Conservation (phyloP, 2,329 filamentous ascomycete genomes). For the Aspergillus costaricaensis region DNA sequence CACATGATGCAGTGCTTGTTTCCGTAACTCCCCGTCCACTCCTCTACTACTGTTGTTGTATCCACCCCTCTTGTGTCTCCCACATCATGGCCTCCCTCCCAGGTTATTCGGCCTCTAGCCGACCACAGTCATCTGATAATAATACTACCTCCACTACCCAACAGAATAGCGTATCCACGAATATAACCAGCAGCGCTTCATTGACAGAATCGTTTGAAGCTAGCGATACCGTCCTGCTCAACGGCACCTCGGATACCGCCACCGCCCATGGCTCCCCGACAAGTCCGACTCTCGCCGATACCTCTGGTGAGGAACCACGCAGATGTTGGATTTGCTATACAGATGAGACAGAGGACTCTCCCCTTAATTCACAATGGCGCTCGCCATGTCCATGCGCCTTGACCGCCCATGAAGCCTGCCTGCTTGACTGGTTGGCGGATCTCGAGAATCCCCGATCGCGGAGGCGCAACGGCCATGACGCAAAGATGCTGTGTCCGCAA, state of each 20-base stretch:
- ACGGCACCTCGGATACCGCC: slow-evolving; percentile 24
- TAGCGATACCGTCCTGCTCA: slow-evolving; percentile 35
- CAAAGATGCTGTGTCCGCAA: slow-evolving; percentile 78
- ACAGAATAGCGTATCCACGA: slow-evolving; percentile 1
- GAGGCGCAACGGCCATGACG: slow-evolving; percentile 51
- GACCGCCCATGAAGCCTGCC: slow-evolving; percentile 84
- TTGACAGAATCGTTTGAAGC: slow-evolving; percentile 26
- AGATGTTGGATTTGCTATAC: slow-evolving; percentile 72
- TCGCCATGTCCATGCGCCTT: slow-evolving; percentile 89
- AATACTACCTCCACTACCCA: slow-evolving; percentile 22
- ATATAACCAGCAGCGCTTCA: slow-evolving; percentile 6
- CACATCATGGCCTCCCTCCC: slow-evolving; percentile 39
- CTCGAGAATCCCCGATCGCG: slow-evolving; percentile 66
- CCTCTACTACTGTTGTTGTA: not conserved
- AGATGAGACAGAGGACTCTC: slow-evolving; percentile 64
- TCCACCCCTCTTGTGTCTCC: not conserved
- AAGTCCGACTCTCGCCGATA: slow-evolving; percentile 15
- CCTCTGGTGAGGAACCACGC: slow-evolving; percentile 40
- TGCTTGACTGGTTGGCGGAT: slow-evolving; percentile 92
- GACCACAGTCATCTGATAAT: slow-evolving; percentile 32
- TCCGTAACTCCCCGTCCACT: slow-evolving; percentile 3
- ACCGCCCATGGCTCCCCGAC: slow-evolving; percentile 20
- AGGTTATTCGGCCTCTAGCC: slow-evolving; percentile 31
- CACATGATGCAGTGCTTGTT: slow-evolving; percentile 17
- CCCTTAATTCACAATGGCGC: slow-evolving; percentile 69